phyloP scores from a whole-genome alignment of 2,329 filamentous ascomycete genomes.

The Calonectria multiphialidica region DNA sequence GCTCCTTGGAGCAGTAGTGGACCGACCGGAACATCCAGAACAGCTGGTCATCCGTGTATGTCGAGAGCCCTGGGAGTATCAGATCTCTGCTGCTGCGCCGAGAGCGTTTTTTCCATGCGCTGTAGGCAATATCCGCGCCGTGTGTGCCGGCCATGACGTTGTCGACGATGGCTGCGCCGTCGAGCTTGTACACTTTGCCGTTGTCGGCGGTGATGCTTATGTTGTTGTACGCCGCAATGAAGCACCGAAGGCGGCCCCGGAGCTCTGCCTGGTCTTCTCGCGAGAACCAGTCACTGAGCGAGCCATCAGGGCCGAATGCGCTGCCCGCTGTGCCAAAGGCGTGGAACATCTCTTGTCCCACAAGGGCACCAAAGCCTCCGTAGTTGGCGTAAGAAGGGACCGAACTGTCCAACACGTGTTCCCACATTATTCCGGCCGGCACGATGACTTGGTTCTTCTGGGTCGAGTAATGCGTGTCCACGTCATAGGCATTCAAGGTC shows the following conservation, averaged over 20 bases:
- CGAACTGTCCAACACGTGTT: constrained; percentile 16
- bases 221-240: constrained; percentile 23
- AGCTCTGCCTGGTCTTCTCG: background rate
- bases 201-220: background rate
- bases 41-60: constrained; percentile 69
- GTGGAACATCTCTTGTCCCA: constrained; percentile 25
- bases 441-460: constrained; percentile 30
- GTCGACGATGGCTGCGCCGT: constrained; percentile 7
- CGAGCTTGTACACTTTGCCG: constrained; percentile 33
- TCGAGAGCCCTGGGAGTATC: constrained; percentile 62
- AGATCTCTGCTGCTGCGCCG: background rate
- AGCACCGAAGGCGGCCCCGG: constrained; percentile 13
- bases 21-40: constrained; percentile 71
- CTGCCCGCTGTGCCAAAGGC: constrained; percentile 27
- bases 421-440: constrained; percentile 25
- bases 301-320: constrained; percentile 60
- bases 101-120: constrained; percentile 63
- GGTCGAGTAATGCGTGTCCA: constrained; percentile 13
- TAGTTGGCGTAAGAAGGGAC: constrained; percentile 28
- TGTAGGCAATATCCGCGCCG: constrained; percentile 66
- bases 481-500: constrained; percentile 11
- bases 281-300: constrained; percentile 64
- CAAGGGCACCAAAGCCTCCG: constrained; percentile 24
- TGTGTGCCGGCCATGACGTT: constrained; percentile 22
- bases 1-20: constrained; percentile 61